Base-by-base conservation (phyloP, 371 early-diverging fungal genomes). In the Catenaria anguillulae region DNA sequence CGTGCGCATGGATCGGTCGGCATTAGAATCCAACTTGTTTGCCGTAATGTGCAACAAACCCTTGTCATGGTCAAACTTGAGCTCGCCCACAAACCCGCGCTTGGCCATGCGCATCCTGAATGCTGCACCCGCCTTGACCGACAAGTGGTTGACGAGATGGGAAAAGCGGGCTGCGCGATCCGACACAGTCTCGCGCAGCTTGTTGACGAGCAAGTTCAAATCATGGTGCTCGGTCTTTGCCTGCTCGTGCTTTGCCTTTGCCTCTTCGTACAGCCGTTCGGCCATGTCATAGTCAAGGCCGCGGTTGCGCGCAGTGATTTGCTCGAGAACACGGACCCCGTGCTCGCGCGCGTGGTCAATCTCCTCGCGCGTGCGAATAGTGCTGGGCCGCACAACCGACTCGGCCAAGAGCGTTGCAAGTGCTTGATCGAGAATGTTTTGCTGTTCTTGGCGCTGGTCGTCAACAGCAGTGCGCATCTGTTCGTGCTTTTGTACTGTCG, bases 61-160 rank as follows among this genome's bases (percentile, higher is more conserved):
- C 33, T 75, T 69, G 2, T 73, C 58, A 69, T 98, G 97, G 56
- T 89, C 78, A 64, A 99, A 87, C 40, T 77, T 72, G 21, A 99
- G 77, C 45, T 74, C 68, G 23, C 98, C 99, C 24, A 79, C 76
- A 74, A 92, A 99, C 3, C 92, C 94, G 52, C 99, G 83, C 62
- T 79, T 78, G 31, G 78, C 68, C 65, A 95, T 79, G 61, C 87
- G 77, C 52, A 80, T 77, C 13, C 73, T 62, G 68, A 97, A 97
- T 61, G 82, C 76, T 43, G 71, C 69, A 55, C 71, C 81, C 35
- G 94, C 87, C 52, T 88, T 76, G 13, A 83, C 60, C 1, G 92
- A 68, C 65, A 97, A 90, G 61, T 71, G 83, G 35, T 67, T 70
- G 26, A 84, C 75, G 72, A 94, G 89, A 19, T 70, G 64, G 5